Evolutionary conservation across 306 rosid genomes (phyloP).

Genomic region (Clitoria ternatea): DNA sequence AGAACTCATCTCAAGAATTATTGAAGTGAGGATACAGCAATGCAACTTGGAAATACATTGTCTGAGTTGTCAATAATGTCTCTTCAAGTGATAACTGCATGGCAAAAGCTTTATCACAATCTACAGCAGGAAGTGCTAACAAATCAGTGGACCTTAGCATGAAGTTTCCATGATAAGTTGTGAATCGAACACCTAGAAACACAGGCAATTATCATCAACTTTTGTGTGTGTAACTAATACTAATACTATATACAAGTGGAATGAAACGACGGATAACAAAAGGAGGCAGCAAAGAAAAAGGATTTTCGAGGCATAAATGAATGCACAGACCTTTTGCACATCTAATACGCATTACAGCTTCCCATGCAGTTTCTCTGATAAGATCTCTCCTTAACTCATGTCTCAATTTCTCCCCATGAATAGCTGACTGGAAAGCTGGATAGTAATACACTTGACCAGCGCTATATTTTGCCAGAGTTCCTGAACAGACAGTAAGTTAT

Average conservation of each 20-base stretch:
- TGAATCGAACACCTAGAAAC: conserved; percentile 83
- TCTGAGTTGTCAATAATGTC: conserved; percentile 82
- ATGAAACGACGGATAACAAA: background rate
- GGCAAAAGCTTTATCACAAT: conserved; percentile 97
- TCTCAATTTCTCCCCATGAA: conserved; percentile 90
- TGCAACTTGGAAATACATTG: conserved; percentile 96
- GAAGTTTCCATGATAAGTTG: conserved; percentile 92
- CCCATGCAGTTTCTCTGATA: conserved; percentile 99
- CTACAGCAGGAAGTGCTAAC: conserved; percentile 97
- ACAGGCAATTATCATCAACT: conserved; percentile 29
- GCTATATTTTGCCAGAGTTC: conserved; percentile 95
- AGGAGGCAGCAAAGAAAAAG: background rate
- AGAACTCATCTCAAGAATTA: conserved; percentile 16
- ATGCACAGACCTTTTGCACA: conserved; percentile 83
- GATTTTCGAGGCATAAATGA: conserved; percentile 19
- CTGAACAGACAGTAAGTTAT: conserved; percentile 39
- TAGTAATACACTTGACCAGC: conserved; percentile 92
- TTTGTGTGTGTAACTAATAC: background rate
- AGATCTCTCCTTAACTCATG: conserved; percentile 91
- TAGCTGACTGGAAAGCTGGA: conserved; percentile 74
- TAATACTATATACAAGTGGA: background rate
- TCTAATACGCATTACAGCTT: conserved; percentile 96
- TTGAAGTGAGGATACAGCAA: conserved; percentile 81
- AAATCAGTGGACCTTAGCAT: conserved; percentile 97
- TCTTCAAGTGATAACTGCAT: conserved; percentile 95